These are phyloP conservation scores for Priceomyces medius DNA, from an alignment of 805 yeast genomes.

Conservation along the genomic window DNA sequence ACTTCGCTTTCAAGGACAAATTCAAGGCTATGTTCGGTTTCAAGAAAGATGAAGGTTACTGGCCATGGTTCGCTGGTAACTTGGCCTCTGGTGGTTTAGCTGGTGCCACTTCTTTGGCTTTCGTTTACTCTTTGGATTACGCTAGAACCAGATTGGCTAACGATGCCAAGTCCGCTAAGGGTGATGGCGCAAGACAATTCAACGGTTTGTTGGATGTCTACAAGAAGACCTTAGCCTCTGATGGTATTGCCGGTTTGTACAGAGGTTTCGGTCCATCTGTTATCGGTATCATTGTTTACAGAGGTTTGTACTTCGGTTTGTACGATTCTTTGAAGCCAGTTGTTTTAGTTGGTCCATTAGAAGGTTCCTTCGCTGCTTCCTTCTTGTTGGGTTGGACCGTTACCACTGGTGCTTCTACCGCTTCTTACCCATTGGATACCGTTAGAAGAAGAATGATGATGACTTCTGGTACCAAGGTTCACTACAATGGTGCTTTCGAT, in stretches of 20 bases:
- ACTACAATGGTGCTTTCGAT: slow-evolving; percentile 93
- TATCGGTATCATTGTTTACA: slow-evolving; percentile 95
- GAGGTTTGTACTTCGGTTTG: slow-evolving; percentile 98
- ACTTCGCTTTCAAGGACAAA: slow-evolving; percentile 98
- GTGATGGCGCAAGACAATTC: slow-evolving; percentile 91
- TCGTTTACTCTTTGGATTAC: slow-evolving; percentile 95
- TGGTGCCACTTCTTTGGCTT: slow-evolving; percentile 92
- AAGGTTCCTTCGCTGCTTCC: slow-evolving; percentile 92
- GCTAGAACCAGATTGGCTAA: slow-evolving; percentile 99
- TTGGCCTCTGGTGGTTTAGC: slow-evolving; percentile 98
- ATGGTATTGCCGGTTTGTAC: slow-evolving; percentile 98
- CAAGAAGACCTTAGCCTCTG: slow-evolving; percentile 92
- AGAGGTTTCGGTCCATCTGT: slow-evolving; percentile 99
- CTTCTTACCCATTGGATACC: slow-evolving; percentile 98
- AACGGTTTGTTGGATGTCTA: slow-evolving; percentile 96
- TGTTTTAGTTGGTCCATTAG: slow-evolving; percentile 89
- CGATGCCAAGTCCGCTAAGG: slow-evolving; percentile 90
- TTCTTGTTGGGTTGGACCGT: slow-evolving; percentile 97
- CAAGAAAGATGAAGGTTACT: slow-evolving; percentile 94
- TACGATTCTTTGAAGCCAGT: slow-evolving; percentile 96
- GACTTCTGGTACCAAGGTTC: slow-evolving; percentile 99
- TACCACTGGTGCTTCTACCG: slow-evolving; percentile 97
- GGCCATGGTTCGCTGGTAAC: slow-evolving; percentile 95
- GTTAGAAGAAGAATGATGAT: slow-evolving; percentile 99
- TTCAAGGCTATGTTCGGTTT: slow-evolving; percentile 94